Percentiles rank a stretch among this genome's conserved stretches.
These are phyloP conservation scores for Gossypium raimondii DNA, from an alignment of 345 rosid genomes.

Conservation along the genomic window DNA sequence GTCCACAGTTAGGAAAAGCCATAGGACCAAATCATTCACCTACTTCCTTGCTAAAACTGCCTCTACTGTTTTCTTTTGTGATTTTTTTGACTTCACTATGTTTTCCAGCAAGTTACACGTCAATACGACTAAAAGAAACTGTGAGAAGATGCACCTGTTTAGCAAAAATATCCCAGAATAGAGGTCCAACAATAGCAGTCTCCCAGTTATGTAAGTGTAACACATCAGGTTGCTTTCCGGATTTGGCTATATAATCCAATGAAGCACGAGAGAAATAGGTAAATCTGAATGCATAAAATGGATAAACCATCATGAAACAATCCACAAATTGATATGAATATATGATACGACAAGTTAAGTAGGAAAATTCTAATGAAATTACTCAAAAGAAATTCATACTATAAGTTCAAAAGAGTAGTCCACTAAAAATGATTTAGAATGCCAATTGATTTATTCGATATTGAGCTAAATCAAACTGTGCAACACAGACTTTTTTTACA, in stretches of 20 bases:
- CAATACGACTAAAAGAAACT: neutral
- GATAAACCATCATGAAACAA: slow-evolving; percentile 16
- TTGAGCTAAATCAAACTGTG: neutral
- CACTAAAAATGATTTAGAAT: neutral
- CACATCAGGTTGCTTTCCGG: slow-evolving; percentile 85
- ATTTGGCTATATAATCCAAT: slow-evolving; percentile 70
- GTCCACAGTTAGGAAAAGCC: neutral
- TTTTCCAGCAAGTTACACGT: neutral
- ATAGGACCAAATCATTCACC: neutral
- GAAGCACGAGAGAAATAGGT: slow-evolving; percentile 86
- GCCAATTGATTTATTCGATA: neutral
- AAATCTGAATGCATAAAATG: slow-evolving; percentile 44
- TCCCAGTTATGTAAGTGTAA: slow-evolving; percentile 82
- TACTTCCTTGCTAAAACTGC: neutral
- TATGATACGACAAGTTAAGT: neutral
- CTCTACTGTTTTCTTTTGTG: neutral
- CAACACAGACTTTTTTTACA: neutral
- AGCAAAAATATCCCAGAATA: slow-evolving; percentile 84
- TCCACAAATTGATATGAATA: neutral
- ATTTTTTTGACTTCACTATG: neutral
- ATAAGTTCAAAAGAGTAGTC: neutral
- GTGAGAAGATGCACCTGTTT: slow-evolving; percentile 47
- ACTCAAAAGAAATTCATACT: neutral
- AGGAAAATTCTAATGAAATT: slow-evolving; percentile 4
- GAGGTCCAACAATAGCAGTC: slow-evolving; percentile 82